Conservation (phyloP, 73 alveolate species). For the Paraurostyla sp. region DNA sequence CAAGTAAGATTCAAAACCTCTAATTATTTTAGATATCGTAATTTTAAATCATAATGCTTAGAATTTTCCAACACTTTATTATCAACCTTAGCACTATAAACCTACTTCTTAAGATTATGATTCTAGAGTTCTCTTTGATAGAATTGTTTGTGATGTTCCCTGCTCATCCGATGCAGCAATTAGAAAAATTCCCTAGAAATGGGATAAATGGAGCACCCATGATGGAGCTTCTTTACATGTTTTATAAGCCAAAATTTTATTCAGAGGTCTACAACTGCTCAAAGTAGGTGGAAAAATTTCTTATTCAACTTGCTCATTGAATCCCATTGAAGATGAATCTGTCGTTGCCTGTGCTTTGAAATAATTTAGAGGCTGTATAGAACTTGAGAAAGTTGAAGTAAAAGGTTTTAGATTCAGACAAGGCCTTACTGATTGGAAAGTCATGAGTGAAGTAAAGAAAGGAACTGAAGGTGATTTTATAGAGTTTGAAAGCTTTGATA, state of each 20-base stretch:
- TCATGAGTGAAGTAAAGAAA: slow-evolving; percentile 58
- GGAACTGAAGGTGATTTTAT: neutral
- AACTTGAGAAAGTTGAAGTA: slow-evolving; percentile 80
- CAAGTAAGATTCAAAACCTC: slow-evolving; percentile 71
- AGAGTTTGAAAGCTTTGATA: slow-evolving; percentile 10
- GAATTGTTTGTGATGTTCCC: slow-evolving; percentile 99
- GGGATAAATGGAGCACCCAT: slow-evolving; percentile 97
- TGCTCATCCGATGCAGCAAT: slow-evolving; percentile 99
- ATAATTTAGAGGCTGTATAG: slow-evolving; percentile 81
- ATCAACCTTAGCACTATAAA: slow-evolving; percentile 28
- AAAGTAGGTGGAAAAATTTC: slow-evolving; percentile 96
- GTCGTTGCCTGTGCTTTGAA: slow-evolving; percentile 90
- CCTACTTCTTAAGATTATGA: slow-evolving; percentile 25
- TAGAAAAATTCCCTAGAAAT: slow-evolving; percentile 96
- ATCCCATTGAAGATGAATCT: slow-evolving; percentile 99
- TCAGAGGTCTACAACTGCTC: slow-evolving; percentile 90
- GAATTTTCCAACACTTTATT: slow-evolving; percentile 86
- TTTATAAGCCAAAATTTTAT: slow-evolving; percentile 89
- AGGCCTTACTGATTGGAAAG: slow-evolving; percentile 93
- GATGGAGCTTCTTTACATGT: slow-evolving; percentile 95
- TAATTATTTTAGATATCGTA: slow-evolving; percentile 42
- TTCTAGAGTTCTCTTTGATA: slow-evolving; percentile 86
- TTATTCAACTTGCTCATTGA: slow-evolving; percentile 99
- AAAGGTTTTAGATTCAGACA: slow-evolving; percentile 83
- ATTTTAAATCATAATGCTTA: slow-evolving; percentile 95